Evolutionary conservation across 768 basidiomycete species (phyloP), one percentile per base, ranked within the genome.

Genomic region (Amanita fuliginea): DNA sequence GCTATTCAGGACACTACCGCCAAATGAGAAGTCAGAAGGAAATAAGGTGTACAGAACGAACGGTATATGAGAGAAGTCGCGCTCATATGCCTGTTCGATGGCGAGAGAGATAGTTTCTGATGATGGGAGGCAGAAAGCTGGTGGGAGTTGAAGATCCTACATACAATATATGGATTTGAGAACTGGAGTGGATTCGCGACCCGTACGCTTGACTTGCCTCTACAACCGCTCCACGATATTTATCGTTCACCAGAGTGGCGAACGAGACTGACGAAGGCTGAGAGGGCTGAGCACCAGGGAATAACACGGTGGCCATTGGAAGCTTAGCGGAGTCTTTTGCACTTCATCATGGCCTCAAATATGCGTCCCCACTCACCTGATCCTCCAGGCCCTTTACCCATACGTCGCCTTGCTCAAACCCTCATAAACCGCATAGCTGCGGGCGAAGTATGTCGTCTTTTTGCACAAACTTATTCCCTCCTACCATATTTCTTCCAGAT

Each of bases 11-110:
- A 95, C 86, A 2, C 91, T 95, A 42, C 37, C 8, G 48, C 36
- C n/a, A 22, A 35, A 42, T 49, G 5, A 42, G 26, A 4, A 32
- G 13, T 36, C 43, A 24, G 42, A 36, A 36, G 28, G 34, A 40
- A 6, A 9, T 8, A 28, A 5, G 19, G 13, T 39, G 30, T 14
- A 13, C 41, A 28, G 37, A 34, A 57, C 67, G 42, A 46, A 94
- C 93, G 93, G 93, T 53, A 95, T 83, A 57, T 94, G 83, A 14
- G 91, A 91, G 66, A 94, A 96, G 61, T 96, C 93, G 30, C 91
- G 80, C 55, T 96, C 93, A 57, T 93, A 95, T 0, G 92, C 93
- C 21, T 86, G 75, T 56, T 90, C 89, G 24, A 95, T 78, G 1
- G 88, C 92, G 19, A 76, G 73, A 7, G 77, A 74, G 51, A 94